phyloP scores from a whole-genome alignment of 345 rosid genomes.

The Hibiscus mutabilis region DNA sequence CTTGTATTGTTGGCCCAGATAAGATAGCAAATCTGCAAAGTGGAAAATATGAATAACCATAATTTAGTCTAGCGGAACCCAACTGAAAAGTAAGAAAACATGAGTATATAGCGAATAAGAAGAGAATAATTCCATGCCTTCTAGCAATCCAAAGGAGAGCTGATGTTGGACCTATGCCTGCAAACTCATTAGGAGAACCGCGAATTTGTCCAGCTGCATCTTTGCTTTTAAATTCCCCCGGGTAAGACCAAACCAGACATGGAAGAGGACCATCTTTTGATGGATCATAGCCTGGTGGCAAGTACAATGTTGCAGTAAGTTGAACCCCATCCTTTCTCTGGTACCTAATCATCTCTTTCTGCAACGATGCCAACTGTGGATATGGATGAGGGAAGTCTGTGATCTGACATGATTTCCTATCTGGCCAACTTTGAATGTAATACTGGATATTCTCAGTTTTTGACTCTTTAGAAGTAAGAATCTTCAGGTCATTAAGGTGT shows the following conservation, averaged over 20 bases:
- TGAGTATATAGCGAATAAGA: background rate
- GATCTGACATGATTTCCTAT: conserved; percentile 66
- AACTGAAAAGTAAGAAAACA: conserved; percentile 14
- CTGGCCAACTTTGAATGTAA: conserved; percentile 78
- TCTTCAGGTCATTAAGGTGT: conserved; percentile 57
- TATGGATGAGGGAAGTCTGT: conserved; percentile 90
- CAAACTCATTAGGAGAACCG: conserved; percentile 97
- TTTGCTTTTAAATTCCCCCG: conserved; percentile 99
- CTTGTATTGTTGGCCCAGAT: conserved; percentile 97
- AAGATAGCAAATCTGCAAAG: conserved; percentile 79
- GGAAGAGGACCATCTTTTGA: conserved; percentile 90
- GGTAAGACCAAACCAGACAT: conserved; percentile 93
- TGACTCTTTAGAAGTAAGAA: conserved; percentile 86
- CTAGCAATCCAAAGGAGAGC: conserved; percentile 98
- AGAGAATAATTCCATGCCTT: conserved; percentile 40
- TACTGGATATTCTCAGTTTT: conserved; percentile 94
- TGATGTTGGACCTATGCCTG: conserved; percentile 93
- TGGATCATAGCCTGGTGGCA: conserved; percentile 91
- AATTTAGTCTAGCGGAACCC: conserved; percentile 9
- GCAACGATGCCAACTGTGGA: conserved; percentile 84
- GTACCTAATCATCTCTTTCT: conserved; percentile 96
- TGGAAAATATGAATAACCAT: conserved; percentile 14
- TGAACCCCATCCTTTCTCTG: conserved; percentile 94
- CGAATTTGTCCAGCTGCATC: conserved; percentile 99
- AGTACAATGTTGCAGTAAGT: conserved; percentile 87